These are phyloP conservation scores for Ephemerocybe angulata DNA, from an alignment of 768 basidiomycete genomes.

Conservation along the genomic window DNA sequence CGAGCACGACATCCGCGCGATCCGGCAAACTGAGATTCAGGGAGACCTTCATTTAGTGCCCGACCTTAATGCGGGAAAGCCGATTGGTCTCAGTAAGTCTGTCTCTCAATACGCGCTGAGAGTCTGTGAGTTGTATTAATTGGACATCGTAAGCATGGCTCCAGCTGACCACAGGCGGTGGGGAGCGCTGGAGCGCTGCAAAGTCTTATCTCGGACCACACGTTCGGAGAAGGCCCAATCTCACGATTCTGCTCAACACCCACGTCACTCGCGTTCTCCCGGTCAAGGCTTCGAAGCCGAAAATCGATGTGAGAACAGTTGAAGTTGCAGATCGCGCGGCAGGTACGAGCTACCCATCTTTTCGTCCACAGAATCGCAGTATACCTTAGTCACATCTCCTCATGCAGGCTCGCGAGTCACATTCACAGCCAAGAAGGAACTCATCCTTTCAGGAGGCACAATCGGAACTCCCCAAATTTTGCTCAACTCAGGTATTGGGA, in stretches of 20 bases:
- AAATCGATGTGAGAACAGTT: conserved; percentile 1
- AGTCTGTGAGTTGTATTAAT: not conserved
- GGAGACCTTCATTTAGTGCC: conserved; percentile 10
- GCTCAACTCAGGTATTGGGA: conserved; percentile 20
- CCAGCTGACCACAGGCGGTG: conserved; percentile 20
- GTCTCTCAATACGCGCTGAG: not conserved
- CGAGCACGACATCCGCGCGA: conserved; percentile 28
- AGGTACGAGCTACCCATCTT: not conserved
- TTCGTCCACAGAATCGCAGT: not conserved
- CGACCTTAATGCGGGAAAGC: conserved; percentile 11
- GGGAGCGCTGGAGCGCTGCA: conserved; percentile 22
- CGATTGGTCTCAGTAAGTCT: conserved; percentile 11
- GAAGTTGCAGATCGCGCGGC: conserved; percentile 1
- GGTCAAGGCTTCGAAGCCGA: not conserved
- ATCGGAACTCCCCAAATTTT: conserved; percentile 19
- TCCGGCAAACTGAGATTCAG: conserved; percentile 24
- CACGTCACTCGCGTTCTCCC: conserved; percentile 8
- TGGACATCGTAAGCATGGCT: conserved; percentile 16
- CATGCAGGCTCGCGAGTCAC: not conserved
- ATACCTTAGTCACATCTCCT: not conserved
- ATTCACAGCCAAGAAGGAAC: conserved; percentile 13
- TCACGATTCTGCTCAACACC: conserved; percentile 19
- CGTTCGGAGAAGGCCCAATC: conserved; percentile 21
- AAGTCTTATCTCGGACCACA: conserved; percentile 21
- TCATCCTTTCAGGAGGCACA: conserved; percentile 17